phyloP scores from a whole-genome alignment of 768 basidiomycete genomes.

The Xerocomus potaroensis region DNA sequence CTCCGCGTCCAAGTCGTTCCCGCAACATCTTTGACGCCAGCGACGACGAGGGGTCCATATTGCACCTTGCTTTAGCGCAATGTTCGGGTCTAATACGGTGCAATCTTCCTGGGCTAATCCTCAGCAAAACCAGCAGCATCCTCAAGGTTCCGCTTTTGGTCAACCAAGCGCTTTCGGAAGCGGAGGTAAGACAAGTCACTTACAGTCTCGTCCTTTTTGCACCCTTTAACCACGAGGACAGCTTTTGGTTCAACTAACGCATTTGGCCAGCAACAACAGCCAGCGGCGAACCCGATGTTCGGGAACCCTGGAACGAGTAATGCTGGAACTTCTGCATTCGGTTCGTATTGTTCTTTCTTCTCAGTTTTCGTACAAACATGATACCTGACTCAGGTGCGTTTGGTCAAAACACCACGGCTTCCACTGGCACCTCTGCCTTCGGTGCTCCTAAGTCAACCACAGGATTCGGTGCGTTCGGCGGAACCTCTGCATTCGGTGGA shows the following conservation, averaged over 20 bases:
- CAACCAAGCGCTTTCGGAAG: constrained; percentile 64
- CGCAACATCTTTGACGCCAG: constrained; percentile 13
- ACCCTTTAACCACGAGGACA: constrained; percentile 29
- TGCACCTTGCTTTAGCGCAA: constrained; percentile 30
- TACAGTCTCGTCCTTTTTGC: constrained; percentile 24
- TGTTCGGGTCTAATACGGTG: constrained; percentile 56
- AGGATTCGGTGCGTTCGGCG: constrained; percentile 76
- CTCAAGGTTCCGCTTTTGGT: constrained; percentile 59
- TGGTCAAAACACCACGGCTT: constrained; percentile 35
- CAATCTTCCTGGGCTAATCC: constrained; percentile 67
- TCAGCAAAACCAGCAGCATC: constrained; percentile 59
- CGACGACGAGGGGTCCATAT: constrained; percentile 23
- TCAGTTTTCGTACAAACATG: constrained; percentile 3
- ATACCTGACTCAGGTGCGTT: constrained; percentile 34
- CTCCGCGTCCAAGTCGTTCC: constrained; percentile 18
- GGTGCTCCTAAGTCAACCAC: constrained; percentile 64
- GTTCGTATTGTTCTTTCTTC: constrained; percentile 21
- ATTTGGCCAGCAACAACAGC: constrained; percentile 67
- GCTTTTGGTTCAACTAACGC: constrained; percentile 51
- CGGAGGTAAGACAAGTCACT: constrained; percentile 37
- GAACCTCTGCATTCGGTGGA: constrained; percentile 50
- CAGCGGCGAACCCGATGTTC: constrained; percentile 78
- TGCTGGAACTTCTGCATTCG: constrained; percentile 35
- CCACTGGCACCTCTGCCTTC: constrained; percentile 46
- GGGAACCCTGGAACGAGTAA: constrained; percentile 48